These are phyloP conservation scores for Aureobasidium lini DNA, from an alignment of 2,329 filamentous ascomycete species.

Conservation along the genomic window DNA sequence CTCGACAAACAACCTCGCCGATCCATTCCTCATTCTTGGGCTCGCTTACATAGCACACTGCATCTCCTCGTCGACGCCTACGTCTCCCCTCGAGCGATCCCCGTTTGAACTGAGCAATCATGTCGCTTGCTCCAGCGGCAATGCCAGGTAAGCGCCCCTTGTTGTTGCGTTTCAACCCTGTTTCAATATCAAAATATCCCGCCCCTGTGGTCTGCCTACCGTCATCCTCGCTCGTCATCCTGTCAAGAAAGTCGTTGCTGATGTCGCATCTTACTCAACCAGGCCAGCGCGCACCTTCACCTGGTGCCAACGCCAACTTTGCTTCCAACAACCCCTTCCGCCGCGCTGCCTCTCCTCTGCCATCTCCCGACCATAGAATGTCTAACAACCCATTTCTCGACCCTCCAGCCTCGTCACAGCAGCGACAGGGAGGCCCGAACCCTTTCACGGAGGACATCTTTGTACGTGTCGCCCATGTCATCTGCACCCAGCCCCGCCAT, in stretches of 20 bases:
- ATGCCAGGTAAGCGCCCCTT: conserved; percentile 30
- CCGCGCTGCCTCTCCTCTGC: conserved; percentile 53
- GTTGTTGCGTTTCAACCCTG: conserved; percentile 8
- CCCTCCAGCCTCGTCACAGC: conserved; percentile 18
- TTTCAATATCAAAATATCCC: conserved; percentile 11
- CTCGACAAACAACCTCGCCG: not conserved
- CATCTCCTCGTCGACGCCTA: not conserved
- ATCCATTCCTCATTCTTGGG: conserved; percentile 11
- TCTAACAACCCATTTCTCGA: conserved; percentile 71
- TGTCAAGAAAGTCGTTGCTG: not conserved
- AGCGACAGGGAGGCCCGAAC: conserved; percentile 9
- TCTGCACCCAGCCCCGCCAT: conserved; percentile 7
- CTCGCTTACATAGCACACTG: conserved; percentile 11
- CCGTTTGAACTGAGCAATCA: conserved; percentile 19
- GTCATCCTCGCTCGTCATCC: not conserved
- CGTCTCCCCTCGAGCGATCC: not conserved
- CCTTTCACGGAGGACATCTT: conserved; percentile 64
- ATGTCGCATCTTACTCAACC: conserved; percentile 1
- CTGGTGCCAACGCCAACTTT: conserved; percentile 54
- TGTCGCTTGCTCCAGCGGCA: conserved; percentile 35
- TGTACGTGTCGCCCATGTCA: conserved; percentile 50
- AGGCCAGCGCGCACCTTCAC: conserved; percentile 36
- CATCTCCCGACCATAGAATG: conserved; percentile 36
- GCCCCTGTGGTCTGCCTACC: not conserved
- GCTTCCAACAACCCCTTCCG: conserved; percentile 72